phyloP scores from a whole-genome alignment of 768 basidiomycete genomes.

The Pulveroboletus sp. region DNA sequence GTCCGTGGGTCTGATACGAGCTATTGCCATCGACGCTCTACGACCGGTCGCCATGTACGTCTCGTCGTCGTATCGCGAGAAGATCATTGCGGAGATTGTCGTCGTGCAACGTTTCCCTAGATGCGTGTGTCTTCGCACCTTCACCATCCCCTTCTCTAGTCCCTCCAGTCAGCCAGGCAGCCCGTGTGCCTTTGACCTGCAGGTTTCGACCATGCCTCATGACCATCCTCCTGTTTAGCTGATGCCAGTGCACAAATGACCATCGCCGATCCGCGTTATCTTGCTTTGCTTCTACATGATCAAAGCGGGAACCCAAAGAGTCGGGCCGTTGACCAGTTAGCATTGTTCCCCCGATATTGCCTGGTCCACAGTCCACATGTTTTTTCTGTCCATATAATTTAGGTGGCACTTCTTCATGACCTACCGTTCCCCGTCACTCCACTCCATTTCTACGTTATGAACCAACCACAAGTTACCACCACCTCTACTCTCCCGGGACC shows the following conservation, averaged over 20 bases:
- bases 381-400: conserved; percentile 14
- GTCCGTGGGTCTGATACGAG: too few species aligned
- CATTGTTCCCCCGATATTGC: conserved; percentile 17
- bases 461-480: conserved; percentile 1
- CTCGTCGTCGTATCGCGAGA: background rate
- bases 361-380: conserved; percentile 21
- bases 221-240: conserved; percentile 6
- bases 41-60: background rate
- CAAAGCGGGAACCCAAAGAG: conserved; percentile 15
- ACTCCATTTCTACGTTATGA: conserved; percentile 12
- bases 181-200: conserved; percentile 4
- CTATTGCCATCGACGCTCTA: background rate
- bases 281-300: background rate
- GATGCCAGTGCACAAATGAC: conserved; percentile 12
- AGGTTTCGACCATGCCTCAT: conserved; percentile 10
- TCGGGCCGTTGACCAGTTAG: background rate
- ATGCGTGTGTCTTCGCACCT: background rate
- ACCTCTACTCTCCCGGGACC: conserved; percentile 9
- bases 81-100: conserved; percentile 18
- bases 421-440: background rate
- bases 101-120: conserved; percentile 7
- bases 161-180: background rate
- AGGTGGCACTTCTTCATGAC: background rate
- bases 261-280: background rate
- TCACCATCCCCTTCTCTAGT: background rate